These are phyloP conservation scores for Peronospora tabacina DNA, from an alignment of 352 stramenopile genomes.

Conservation along the genomic window DNA sequence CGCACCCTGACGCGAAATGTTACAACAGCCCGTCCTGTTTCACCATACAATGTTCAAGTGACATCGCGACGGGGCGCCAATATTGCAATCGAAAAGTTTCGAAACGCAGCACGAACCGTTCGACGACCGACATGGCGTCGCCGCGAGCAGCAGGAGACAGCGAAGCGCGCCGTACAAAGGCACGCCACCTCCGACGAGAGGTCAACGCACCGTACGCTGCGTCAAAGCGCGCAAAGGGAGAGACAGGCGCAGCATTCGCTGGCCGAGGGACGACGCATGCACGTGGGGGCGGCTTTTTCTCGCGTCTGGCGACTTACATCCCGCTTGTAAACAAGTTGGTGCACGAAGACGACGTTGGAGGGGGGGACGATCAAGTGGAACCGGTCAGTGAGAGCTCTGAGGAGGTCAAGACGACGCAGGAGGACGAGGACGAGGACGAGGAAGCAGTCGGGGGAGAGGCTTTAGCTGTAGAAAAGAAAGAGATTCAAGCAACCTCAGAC, in stretches of 20 bases:
- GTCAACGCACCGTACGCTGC: conserved; percentile 32
- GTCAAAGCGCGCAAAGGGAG: conserved; percentile 13
- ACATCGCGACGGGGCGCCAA: background rate
- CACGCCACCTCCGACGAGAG: conserved; percentile 31
- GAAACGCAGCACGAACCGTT: background rate
- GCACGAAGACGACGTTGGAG: conserved; percentile 19
- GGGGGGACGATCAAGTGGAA: conserved; percentile 1
- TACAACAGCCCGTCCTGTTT: no score
- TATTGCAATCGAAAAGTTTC: background rate
- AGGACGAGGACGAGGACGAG: conserved; percentile 25
- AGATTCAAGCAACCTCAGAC: conserved; percentile 2
- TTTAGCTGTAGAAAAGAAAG: conserved; percentile 2
- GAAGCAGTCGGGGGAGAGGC: conserved; percentile 12
- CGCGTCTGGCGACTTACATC: conserved; percentile 56
- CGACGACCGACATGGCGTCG: conserved; percentile 1
- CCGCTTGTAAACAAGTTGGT: conserved; percentile 53
- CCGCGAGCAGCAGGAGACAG: conserved; percentile 16
- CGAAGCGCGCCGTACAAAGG: conserved; percentile 15
- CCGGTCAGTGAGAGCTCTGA: conserved; percentile 4
- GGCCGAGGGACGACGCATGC: conserved; percentile 1
- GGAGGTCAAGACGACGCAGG: conserved; percentile 21
- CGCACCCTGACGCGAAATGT: no score
- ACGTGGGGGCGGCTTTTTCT: conserved; percentile 34
- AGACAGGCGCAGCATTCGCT: conserved; percentile 15
- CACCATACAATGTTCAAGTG: no score